These are phyloP conservation scores for Phytophthora pistaciae DNA, from an alignment of 352 stramenopile genomes.

Conservation along the genomic window DNA sequence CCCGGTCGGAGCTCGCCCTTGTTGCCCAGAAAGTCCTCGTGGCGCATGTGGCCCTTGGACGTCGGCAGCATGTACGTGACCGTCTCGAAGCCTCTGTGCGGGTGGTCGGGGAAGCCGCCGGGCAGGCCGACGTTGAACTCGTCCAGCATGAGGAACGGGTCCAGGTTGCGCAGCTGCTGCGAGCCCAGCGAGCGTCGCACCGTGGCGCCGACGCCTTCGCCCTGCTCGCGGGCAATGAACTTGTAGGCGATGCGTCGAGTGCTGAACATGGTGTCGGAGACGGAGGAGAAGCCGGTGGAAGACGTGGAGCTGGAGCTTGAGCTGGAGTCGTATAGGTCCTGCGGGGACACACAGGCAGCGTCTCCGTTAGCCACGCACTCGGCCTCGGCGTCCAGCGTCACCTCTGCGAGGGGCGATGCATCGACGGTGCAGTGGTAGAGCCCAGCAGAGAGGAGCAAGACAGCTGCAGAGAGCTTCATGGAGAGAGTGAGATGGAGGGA, in stretches of 20 bases:
- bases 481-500: not conserved
- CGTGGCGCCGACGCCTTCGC: conserved; percentile 61
- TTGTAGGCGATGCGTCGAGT: conserved; percentile 53
- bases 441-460: conserved; percentile 3
- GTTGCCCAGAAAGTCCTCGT: conserved; percentile 7
- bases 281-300: conserved; percentile 12
- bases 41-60: not conserved
- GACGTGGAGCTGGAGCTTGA: not conserved
- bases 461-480: conserved; percentile 11
- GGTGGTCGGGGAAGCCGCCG: conserved; percentile 92
- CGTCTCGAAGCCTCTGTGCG: conserved; percentile 59
- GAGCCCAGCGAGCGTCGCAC: conserved; percentile 68
- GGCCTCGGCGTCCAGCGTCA: conserved; percentile 21
- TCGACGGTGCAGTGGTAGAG: conserved; percentile 1
- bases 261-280: conserved; percentile 33
- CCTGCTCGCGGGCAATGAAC: conserved; percentile 64
- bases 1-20: conserved; percentile 1
- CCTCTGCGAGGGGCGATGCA: conserved; percentile 12
- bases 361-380: conserved; percentile 35
- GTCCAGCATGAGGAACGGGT: conserved; percentile 73
- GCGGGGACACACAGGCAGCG: conserved; percentile 26
- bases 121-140: conserved; percentile 63
- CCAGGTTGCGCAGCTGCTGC: conserved; percentile 51
- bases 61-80: conserved; percentile 78
- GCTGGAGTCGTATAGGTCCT: conserved; percentile 13